Percentiles rank a stretch among this genome's conserved stretches.
Conservation (phyloP, 306 rosid genomes). For the Rosa chinensis region DNA sequence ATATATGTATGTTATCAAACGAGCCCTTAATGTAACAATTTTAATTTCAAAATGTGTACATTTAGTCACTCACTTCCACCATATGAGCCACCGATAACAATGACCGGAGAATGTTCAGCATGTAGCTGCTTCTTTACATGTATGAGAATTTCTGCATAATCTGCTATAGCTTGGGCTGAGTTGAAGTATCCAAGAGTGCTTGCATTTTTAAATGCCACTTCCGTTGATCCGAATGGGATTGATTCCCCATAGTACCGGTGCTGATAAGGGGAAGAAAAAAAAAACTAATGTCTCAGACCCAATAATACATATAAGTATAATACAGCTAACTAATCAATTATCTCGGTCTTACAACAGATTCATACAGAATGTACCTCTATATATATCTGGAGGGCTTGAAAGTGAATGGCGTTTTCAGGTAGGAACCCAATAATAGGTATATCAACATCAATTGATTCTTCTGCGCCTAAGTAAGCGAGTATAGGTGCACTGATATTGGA, state of each 20-base stretch:
- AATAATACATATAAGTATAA: no score
- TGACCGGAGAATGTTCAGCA: slow-evolving; percentile 49
- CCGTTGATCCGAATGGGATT: slow-evolving; percentile 60
- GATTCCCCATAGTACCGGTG: slow-evolving; percentile 81
- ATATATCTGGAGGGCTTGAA: no score
- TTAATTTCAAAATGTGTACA: no score
- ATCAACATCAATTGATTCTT: no score
- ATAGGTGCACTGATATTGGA: no score
- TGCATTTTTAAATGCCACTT: slow-evolving; percentile 57
- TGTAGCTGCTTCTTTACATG: slow-evolving; percentile 43
- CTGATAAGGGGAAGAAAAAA: slow-evolving; percentile 25
- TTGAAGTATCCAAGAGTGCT: slow-evolving; percentile 64
- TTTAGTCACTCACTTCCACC: slow-evolving; percentile 65
- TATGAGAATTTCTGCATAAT: slow-evolving; percentile 60
- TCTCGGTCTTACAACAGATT: no score
- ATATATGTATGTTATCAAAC: not conserved
- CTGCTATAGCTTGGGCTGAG: slow-evolving; percentile 82
- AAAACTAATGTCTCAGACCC: not conserved
- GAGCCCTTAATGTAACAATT: not conserved
- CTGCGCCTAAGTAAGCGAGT: no score
- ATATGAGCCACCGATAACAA: slow-evolving; percentile 74
- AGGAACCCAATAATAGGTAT: no score
- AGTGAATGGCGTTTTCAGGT: no score
- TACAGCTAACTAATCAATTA: no score
- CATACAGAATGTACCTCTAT: no score